Conservation (phyloP, 495 filamentous ascomycete species). For the Pseudomonodictys pantanalensis region DNA sequence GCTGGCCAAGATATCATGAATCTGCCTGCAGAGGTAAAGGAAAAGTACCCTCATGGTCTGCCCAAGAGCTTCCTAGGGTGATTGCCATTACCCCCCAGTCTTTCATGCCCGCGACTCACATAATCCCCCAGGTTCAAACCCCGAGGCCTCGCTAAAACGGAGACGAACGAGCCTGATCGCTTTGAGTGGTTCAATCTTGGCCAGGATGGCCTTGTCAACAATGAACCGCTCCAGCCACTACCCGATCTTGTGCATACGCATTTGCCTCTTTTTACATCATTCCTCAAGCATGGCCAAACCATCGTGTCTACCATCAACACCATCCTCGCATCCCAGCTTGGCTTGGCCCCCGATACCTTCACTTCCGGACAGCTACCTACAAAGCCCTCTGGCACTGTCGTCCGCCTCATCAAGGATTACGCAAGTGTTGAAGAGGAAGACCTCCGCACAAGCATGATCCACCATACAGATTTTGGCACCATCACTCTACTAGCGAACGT, state of each 20-base stretch:
- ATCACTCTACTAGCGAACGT: constrained; percentile 14
- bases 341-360: constrained; percentile 3
- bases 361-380: background rate
- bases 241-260: background rate
- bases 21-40: constrained; percentile 5
- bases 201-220: constrained; percentile 6
- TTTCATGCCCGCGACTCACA: background rate
- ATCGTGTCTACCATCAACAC: constrained; percentile 3
- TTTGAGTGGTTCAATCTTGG: constrained; percentile 19
- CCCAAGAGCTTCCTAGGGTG: constrained; percentile 15
- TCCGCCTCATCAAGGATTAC: constrained; percentile 12
- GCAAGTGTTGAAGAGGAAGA: background rate
- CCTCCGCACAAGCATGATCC: constrained; percentile 20
- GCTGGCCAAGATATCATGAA: constrained; percentile 8
- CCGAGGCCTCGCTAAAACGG: constrained; percentile 9
- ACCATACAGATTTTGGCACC: constrained; percentile 10
- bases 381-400: constrained; percentile 15
- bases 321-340: constrained; percentile 5
- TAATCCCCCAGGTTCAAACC: constrained; percentile 11
- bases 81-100: background rate
- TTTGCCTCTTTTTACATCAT: constrained; percentile 8
- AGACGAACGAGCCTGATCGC: constrained; percentile 19
- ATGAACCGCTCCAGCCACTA: constrained; percentile 1
- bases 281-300: constrained; percentile 13
- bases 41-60: constrained; percentile 3